A percentile compares a stretch with the other conserved stretches of the same genome.
Evolutionary conservation across 345 rosid species (phyloP).

Genomic region (Pistacia atlantica): DNA sequence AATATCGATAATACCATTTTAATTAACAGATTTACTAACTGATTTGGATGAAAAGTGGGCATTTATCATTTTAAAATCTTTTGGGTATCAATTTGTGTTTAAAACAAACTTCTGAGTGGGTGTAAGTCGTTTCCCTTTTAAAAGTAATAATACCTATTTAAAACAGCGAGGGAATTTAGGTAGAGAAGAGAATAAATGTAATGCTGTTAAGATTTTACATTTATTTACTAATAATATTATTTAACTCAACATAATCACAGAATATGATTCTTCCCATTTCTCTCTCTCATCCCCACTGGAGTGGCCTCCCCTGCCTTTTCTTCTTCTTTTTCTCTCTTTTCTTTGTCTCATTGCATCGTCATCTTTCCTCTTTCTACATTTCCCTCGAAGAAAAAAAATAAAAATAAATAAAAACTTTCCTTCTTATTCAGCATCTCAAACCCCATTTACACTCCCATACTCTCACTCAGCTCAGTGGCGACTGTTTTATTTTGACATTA

Average conservation of each 20-base stretch:
- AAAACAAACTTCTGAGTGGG: too few species aligned
- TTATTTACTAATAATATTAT: neutral
- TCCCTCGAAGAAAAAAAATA: neutral
- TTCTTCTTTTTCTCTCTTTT: slow-evolving; percentile 1
- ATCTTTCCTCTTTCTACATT: slow-evolving; percentile 6
- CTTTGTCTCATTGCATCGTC: slow-evolving; percentile 17
- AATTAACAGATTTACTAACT: too few species aligned
- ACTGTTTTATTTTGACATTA: neutral
- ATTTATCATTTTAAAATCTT: too few species aligned
- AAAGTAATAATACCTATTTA: too few species aligned
- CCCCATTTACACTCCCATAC: neutral
- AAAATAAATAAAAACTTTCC: neutral
- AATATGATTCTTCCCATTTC: slow-evolving; percentile 8
- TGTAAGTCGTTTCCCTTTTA: too few species aligned
- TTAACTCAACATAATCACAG: neutral
- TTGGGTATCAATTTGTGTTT: too few species aligned
- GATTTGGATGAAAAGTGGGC: too few species aligned
- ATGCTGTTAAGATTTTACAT: neutral
- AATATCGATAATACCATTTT: too few species aligned
- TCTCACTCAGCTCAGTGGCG: neutral
- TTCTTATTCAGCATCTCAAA: neutral
- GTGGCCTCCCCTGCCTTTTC: neutral
- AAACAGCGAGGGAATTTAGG: slow-evolving; percentile 19
- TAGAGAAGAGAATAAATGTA: slow-evolving; percentile 24
- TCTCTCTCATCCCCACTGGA: slow-evolving; percentile 9